Evolutionary conservation across 2,329 filamentous ascomycete species (phyloP).

Genomic region (Byssochlamys sp.): DNA sequence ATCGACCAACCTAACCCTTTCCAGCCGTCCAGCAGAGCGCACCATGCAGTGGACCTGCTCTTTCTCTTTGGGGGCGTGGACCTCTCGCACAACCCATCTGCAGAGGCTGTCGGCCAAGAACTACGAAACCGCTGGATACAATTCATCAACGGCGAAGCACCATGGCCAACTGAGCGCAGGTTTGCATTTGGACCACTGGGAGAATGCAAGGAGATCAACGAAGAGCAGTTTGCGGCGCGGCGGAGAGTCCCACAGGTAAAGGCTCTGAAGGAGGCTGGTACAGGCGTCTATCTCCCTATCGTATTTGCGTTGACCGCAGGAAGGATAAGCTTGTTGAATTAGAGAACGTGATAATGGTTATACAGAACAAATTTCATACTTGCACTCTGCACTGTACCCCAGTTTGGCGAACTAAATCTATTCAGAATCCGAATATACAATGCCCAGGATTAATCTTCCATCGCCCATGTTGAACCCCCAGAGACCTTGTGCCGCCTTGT

Average conservation of each 20-base stretch:
- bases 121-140: conserved; percentile 34
- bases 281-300: conserved; percentile 21
- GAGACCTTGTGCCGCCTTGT: no score
- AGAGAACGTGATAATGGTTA: neutral
- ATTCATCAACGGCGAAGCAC: conserved; percentile 28
- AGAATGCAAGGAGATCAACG: conserved; percentile 22
- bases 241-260: conserved; percentile 24
- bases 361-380: neutral
- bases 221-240: conserved; percentile 22
- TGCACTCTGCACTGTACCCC: no score
- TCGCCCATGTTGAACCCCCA: no score
- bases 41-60: conserved; percentile 41
- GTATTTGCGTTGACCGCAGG: conserved; percentile 28
- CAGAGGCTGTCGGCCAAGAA: conserved; percentile 22
- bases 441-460: neutral
- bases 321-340: conserved; percentile 35
- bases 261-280: conserved; percentile 20
- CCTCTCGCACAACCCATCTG: conserved; percentile 24
- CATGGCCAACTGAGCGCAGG: conserved; percentile 25
- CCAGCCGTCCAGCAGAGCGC: conserved; percentile 38
- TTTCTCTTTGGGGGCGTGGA: conserved; percentile 37
- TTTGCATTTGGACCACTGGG: conserved; percentile 36
- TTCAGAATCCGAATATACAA: neutral
- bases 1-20: conserved; percentile 41
- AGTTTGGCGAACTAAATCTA: no score